A percentile compares a stretch with the other conserved stretches of the same genome.
Evolutionary conservation across 306 rosid species (phyloP).

Genomic region (Heteromeles arbutifolia): DNA sequence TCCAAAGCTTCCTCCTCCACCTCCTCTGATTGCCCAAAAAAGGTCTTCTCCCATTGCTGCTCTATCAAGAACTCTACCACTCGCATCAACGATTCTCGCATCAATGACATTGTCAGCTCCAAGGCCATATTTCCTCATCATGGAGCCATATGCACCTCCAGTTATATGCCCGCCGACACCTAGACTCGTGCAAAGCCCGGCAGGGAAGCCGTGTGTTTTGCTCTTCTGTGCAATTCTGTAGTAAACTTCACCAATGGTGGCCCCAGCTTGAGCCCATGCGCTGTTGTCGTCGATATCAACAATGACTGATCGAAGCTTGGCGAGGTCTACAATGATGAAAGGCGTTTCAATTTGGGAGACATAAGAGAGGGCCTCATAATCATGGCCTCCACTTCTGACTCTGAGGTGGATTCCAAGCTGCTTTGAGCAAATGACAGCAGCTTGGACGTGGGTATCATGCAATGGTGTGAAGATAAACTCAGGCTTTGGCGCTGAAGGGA

Average conservation of each 20-base stretch:
- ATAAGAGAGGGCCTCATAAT: constrained; percentile 26
- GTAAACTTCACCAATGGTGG: constrained; percentile 68
- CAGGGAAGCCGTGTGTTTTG: constrained; percentile 57
- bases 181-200: constrained; percentile 70
- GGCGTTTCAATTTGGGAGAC: constrained; percentile 11
- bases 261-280: constrained; percentile 53
- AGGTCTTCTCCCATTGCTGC: constrained; percentile 74
- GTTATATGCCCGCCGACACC: constrained; percentile 84
- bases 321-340: constrained; percentile 19
- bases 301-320: constrained; percentile 4
- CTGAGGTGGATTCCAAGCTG: constrained; percentile 44
- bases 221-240: constrained; percentile 62
- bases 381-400: constrained; percentile 32
- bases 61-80: constrained; percentile 49
- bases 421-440: constrained; percentile 52
- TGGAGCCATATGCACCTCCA: constrained; percentile 74
- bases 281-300: neutral
- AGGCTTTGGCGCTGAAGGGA: constrained; percentile 54
- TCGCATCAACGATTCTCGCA: constrained; percentile 50
- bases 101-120: constrained; percentile 68
- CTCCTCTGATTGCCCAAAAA: constrained; percentile 93
- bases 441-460: constrained; percentile 54
- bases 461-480: constrained; percentile 53
- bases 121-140: constrained; percentile 84
- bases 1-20: constrained; percentile 85